phyloP scores from a whole-genome alignment of 352 stramenopile genomes.

The Phytophthora europaea region DNA sequence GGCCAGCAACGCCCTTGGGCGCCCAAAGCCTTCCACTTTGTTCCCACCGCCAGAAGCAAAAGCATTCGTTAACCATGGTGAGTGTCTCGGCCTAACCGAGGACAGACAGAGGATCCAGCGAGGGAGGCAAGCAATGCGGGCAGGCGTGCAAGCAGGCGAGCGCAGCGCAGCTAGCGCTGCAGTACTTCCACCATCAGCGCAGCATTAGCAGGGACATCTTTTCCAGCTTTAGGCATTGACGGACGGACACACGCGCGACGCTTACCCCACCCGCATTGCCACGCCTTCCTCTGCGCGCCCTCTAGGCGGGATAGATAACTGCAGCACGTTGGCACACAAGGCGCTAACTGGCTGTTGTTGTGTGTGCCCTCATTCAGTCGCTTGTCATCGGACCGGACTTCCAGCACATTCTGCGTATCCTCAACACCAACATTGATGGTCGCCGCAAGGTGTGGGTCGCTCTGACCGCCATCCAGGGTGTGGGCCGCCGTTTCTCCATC shows the following conservation, averaged over 20 bases:
- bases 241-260: not conserved
- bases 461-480: slow-evolving; percentile 88
- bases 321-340: not conserved
- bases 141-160: too few relatives aligned
- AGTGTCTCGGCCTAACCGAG: slow-evolving; percentile 25
- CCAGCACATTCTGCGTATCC: slow-evolving; percentile 99
- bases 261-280: not conserved
- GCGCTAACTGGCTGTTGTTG: slow-evolving; percentile 18
- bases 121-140: not conserved
- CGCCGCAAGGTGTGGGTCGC: slow-evolving; percentile 94
- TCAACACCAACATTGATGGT: slow-evolving; percentile 99
- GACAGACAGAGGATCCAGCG: not conserved
- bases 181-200: not conserved
- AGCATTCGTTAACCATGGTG: slow-evolving; percentile 89
- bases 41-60: slow-evolving; percentile 87
- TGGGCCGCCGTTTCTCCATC: slow-evolving; percentile 88
- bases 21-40: slow-evolving; percentile 59
- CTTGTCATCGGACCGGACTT: slow-evolving; percentile 97
- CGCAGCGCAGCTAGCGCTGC: not conserved
- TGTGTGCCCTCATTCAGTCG: slow-evolving; percentile 57
- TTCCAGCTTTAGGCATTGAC: not conserved
- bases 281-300: not conserved
- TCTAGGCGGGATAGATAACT: too few relatives aligned
- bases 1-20: slow-evolving; percentile 24
- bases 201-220: not conserved